These are phyloP conservation scores for Sporothrix dimorphospora DNA, from an alignment of 2,329 filamentous ascomycete species.

Conservation along the genomic window DNA sequence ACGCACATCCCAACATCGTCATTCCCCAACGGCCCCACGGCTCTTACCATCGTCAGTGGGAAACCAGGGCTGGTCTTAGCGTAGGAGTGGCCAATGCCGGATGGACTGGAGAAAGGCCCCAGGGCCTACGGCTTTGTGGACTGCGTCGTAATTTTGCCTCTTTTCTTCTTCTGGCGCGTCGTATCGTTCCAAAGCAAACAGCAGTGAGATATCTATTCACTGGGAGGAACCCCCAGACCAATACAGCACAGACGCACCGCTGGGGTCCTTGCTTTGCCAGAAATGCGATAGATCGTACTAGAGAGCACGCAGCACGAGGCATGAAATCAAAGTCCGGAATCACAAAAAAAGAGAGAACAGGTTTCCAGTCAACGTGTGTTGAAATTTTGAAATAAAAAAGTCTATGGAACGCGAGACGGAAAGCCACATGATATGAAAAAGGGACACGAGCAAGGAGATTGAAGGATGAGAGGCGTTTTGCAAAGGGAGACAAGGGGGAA, in stretches of 20 bases:
- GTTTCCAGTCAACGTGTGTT: not conserved
- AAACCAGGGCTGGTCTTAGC: not conserved
- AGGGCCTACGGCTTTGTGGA: not conserved
- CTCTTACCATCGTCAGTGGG: not conserved
- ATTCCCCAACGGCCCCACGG: not conserved
- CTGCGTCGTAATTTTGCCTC: not conserved
- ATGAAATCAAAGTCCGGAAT: not conserved
- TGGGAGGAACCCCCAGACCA: not conserved
- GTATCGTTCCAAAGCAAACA: not conserved
- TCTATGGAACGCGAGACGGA: conserved; percentile 10
- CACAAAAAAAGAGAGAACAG: not conserved
- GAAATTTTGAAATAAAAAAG: not conserved
- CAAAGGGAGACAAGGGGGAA: not conserved
- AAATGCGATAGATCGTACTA: not conserved
- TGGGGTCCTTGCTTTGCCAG: not conserved
- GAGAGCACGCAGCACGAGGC: not conserved
- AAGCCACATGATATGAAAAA: not conserved
- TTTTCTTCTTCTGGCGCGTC: not conserved
- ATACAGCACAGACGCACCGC: not conserved
- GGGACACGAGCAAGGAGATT: not conserved
- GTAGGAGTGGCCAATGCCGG: not conserved
- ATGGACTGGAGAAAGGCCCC: not conserved
- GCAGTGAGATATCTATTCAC: not conserved
- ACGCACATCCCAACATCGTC: not conserved
- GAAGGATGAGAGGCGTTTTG: not conserved